These are phyloP conservation scores for Neoscytalidium dimidiatum DNA, from an alignment of 2,329 filamentous ascomycete species.

Conservation along the genomic window DNA sequence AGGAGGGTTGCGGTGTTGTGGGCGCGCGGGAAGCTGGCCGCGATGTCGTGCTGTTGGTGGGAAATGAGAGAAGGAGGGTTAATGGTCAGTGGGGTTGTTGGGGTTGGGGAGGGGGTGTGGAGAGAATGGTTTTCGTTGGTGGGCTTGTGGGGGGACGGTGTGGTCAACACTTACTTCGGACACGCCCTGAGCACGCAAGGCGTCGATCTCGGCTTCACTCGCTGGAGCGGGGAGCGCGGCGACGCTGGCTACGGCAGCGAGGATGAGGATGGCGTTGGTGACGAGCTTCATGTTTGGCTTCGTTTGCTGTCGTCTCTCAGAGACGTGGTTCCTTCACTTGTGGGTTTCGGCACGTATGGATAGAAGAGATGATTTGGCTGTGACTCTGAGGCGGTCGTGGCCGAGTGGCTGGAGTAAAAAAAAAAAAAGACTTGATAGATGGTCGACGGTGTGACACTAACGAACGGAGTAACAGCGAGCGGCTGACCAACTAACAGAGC, in stretches of 20 bases:
- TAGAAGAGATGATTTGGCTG: not conserved
- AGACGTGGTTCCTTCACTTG: not conserved
- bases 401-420: not conserved
- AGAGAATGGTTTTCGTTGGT: not conserved
- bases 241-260: not conserved
- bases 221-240: slow-evolving; percentile 3
- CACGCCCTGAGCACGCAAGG: slow-evolving; percentile 25
- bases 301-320: not conserved
- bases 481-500: not conserved
- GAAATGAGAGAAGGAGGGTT: not conserved
- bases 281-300: slow-evolving; percentile 2
- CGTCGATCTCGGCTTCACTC: slow-evolving; percentile 17
- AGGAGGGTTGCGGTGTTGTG: slow-evolving; percentile 23
- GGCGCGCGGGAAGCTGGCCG: not conserved
- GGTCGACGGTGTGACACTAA: not conserved
- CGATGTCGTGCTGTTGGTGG: slow-evolving; percentile 14
- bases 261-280: not conserved
- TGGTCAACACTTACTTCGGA: slow-evolving; percentile 26
- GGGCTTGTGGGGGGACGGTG: not conserved
- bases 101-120: not conserved
- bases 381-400: not conserved
- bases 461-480: not conserved
- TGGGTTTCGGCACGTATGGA: not conserved
- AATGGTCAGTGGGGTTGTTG: not conserved
- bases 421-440: not conserved